Percentiles rank a stretch among this genome's conserved stretches.
Evolutionary conservation across 768 basidiomycete species (phyloP).

Genomic region (Amanita inopinata): DNA sequence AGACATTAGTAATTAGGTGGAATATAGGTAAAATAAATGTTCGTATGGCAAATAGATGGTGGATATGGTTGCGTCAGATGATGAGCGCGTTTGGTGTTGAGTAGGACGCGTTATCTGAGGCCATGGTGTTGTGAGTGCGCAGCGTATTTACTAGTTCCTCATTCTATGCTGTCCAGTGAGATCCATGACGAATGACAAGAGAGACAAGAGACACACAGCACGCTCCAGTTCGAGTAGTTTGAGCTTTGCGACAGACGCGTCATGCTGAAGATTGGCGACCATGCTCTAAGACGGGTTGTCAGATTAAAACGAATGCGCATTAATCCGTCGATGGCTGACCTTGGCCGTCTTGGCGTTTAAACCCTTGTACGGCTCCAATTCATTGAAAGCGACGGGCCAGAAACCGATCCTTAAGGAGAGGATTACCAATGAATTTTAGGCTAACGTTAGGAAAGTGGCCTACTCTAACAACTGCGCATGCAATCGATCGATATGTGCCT

Average conservation of each 20-base stretch:
- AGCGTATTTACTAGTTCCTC: constrained; percentile 1
- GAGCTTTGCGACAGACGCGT: constrained; percentile 46
- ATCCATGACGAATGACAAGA: background rate
- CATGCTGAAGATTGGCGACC: constrained; percentile 62
- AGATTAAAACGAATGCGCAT: background rate
- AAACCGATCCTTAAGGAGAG: too few species aligned
- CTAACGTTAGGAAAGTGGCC: background rate
- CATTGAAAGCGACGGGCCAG: constrained; percentile 45
- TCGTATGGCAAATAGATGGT: too few species aligned
- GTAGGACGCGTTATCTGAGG: background rate
- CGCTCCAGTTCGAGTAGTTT: constrained; percentile 63
- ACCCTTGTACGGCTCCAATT: constrained; percentile 55
- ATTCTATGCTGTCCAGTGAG: constrained; percentile 1
- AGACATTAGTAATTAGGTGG: constrained; percentile 4
- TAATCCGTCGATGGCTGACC: constrained; percentile 24
- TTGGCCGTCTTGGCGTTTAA: constrained; percentile 73
- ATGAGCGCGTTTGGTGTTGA: background rate
- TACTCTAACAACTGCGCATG: constrained; percentile 46
- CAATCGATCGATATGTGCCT: constrained; percentile 60
- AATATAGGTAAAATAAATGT: too few species aligned
- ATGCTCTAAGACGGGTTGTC: constrained; percentile 40
- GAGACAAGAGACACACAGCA: constrained; percentile 38
- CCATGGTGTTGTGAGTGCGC: background rate
- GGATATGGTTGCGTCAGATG: background rate
- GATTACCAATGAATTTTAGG: too few species aligned